Evolutionary conservation across 75 land plant genomes (phyloP).

Genomic region (Picea sitchensis): DNA sequence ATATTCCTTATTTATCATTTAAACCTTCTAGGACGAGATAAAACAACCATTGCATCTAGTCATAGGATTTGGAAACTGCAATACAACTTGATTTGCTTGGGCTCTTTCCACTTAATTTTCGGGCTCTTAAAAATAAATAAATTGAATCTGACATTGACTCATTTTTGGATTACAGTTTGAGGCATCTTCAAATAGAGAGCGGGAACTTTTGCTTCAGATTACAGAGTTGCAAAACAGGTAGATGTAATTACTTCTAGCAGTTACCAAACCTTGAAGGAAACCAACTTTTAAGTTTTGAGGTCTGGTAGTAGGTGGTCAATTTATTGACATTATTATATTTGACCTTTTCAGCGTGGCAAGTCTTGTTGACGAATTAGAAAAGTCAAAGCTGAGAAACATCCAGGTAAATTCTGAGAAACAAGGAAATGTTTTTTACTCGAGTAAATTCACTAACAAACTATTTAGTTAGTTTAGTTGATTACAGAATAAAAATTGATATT

Average conservation of each 20-base stretch:
- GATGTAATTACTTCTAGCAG: constrained; percentile 7
- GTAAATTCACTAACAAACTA: neutral
- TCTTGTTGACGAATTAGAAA: constrained; percentile 35
- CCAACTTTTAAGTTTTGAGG: neutral
- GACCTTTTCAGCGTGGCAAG: constrained; percentile 15
- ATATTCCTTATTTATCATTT: too few species aligned
- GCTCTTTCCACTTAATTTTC: too few species aligned
- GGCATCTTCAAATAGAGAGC: constrained; percentile 25
- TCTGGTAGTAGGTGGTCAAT: neutral
- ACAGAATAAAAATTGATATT: neutral
- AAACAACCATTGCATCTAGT: too few species aligned
- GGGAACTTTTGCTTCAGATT: constrained; percentile 36
- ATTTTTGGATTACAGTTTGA: constrained; percentile 16
- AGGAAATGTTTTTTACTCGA: neutral
- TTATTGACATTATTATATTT: constrained; percentile 1
- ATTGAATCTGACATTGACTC: neutral
- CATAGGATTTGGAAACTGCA: too few species aligned
- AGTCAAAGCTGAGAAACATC: constrained; percentile 29
- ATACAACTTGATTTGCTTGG: too few species aligned
- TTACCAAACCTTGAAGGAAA: neutral
- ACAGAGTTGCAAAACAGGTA: constrained; percentile 39
- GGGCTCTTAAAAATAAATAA: neutral
- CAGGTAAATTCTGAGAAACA: constrained; percentile 18
- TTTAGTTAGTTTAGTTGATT: constrained; percentile 8
- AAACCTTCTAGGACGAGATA: too few species aligned